These are phyloP conservation scores for Phytophthora tubulina DNA, from an alignment of 352 stramenopile species.

Conservation along the genomic window DNA sequence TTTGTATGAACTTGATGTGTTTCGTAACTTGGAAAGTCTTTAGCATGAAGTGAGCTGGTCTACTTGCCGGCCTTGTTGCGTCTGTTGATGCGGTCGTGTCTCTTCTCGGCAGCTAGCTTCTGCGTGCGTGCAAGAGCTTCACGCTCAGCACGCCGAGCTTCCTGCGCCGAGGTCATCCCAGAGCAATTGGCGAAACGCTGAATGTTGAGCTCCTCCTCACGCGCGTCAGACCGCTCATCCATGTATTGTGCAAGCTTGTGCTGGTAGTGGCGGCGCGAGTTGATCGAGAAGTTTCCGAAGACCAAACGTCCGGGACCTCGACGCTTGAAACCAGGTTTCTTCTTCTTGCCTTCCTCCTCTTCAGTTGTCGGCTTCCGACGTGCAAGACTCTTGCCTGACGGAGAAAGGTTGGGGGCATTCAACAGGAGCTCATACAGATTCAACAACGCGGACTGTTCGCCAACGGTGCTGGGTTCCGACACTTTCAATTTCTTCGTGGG, in stretches of 20 bases:
- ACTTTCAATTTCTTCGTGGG: neutral
- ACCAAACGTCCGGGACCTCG: conserved; percentile 67
- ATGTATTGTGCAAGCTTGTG: conserved; percentile 86
- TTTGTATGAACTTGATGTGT: conserved; percentile 26
- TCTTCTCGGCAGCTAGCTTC: conserved; percentile 77
- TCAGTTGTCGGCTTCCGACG: conserved; percentile 20
- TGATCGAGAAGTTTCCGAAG: conserved; percentile 78
- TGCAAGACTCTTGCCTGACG: conserved; percentile 40
- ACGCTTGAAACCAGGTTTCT: conserved; percentile 41
- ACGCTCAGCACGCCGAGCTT: conserved; percentile 66
- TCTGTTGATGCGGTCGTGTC: conserved; percentile 83
- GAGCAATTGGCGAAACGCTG: conserved; percentile 44
- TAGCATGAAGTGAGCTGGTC: neutral
- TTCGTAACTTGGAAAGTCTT: neutral
- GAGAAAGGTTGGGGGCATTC: conserved; percentile 39
- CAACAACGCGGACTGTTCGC: conserved; percentile 8
- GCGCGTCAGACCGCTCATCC: conserved; percentile 62
- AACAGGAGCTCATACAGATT: conserved; percentile 59
- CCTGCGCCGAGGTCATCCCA: conserved; percentile 46
- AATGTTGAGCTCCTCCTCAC: conserved; percentile 82
- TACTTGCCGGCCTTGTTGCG: conserved; percentile 65
- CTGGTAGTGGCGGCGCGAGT: conserved; percentile 72
- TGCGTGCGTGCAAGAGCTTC: conserved; percentile 72
- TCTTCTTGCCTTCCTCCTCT: conserved; percentile 32
- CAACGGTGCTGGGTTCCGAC: neutral